A percentile compares a stretch with the other conserved stretches of the same genome.
phyloP scores from a whole-genome alignment of 2,329 filamentous ascomycete species.

The Botrytis pseudocinerea region DNA sequence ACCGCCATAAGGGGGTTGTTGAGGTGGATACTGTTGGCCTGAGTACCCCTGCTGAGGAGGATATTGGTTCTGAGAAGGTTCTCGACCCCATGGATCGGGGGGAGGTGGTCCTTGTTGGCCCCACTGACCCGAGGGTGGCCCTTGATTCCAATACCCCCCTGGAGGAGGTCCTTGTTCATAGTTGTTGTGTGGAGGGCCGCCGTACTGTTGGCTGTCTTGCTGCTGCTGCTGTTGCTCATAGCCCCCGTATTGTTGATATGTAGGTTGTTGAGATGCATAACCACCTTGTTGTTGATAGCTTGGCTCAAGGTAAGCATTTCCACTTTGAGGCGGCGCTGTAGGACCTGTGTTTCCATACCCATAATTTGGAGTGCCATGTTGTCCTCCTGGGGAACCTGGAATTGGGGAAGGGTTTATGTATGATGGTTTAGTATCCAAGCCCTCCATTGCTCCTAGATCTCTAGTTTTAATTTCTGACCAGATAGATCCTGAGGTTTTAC shows the following conservation, averaged over 20 bases:
- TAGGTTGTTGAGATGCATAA: constrained; percentile 24
- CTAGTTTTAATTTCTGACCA: constrained; percentile 63
- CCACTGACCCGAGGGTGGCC: constrained; percentile 11
- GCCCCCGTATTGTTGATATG: constrained; percentile 23
- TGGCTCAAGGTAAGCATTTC: constrained; percentile 31
- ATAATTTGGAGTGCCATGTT: constrained; percentile 33
- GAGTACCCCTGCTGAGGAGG: constrained; percentile 16
- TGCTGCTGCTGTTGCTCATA: constrained; percentile 20
- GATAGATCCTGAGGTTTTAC: constrained; percentile 59
- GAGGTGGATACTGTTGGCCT: constrained; percentile 24
- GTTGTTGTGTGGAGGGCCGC: constrained; percentile 28
- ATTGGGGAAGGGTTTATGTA: constrained; percentile 29
- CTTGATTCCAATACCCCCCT: constrained; percentile 24
- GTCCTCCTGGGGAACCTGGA: constrained; percentile 30
- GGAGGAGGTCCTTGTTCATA: constrained; percentile 18
- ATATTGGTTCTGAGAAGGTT: constrained; percentile 16
- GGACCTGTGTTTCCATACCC: constrained; percentile 34
- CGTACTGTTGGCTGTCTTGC: constrained; percentile 27
- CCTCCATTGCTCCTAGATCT: constrained; percentile 57
- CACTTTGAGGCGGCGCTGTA: constrained; percentile 30
- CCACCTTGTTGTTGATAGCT: constrained; percentile 28
- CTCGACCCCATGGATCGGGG: constrained; percentile 15
- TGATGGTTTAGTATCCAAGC: constrained; percentile 46
- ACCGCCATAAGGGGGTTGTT: constrained; percentile 30
- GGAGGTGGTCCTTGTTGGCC: constrained; percentile 17